Conservation (phyloP, 306 rosid species). For the Trifolium pratense region DNA sequence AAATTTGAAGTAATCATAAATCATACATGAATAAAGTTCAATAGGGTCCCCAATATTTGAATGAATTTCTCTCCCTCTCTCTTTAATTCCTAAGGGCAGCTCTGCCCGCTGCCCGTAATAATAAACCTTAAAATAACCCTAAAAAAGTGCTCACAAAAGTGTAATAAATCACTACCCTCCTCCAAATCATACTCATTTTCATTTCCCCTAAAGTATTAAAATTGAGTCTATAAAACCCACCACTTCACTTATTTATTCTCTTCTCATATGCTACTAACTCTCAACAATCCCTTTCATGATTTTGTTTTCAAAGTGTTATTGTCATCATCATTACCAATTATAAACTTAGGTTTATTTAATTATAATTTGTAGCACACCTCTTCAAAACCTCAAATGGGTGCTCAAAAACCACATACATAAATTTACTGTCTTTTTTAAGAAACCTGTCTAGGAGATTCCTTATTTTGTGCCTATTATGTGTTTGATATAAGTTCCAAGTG, state of each 20-base stretch:
- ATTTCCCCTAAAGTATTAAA: constrained; percentile 4
- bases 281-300: constrained; percentile 1
- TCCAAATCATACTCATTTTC: neutral
- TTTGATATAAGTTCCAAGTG: neutral
- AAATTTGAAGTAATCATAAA: constrained; percentile 33
- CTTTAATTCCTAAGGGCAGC: constrained; percentile 47
- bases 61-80: constrained; percentile 44
- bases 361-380: constrained; percentile 7
- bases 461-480: neutral
- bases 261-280: neutral
- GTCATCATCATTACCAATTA: constrained; percentile 9
- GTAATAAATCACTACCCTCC: neutral
- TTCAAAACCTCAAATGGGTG: constrained; percentile 35
- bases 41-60: constrained; percentile 49
- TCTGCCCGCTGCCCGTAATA: constrained; percentile 56
- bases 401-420: constrained; percentile 16
- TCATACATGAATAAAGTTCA: constrained; percentile 39
- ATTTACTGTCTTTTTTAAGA: constrained; percentile 28
- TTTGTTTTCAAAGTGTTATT: constrained; percentile 20
- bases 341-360: neutral
- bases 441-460: no score
- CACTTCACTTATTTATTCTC: constrained; percentile 19
- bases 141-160: neutral
- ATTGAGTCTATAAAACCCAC: constrained; percentile 39
- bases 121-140: constrained; percentile 25